Evolutionary conservation across 495 filamentous ascomycete species (phyloP).

Genomic region (Bryoglossum gracile): DNA sequence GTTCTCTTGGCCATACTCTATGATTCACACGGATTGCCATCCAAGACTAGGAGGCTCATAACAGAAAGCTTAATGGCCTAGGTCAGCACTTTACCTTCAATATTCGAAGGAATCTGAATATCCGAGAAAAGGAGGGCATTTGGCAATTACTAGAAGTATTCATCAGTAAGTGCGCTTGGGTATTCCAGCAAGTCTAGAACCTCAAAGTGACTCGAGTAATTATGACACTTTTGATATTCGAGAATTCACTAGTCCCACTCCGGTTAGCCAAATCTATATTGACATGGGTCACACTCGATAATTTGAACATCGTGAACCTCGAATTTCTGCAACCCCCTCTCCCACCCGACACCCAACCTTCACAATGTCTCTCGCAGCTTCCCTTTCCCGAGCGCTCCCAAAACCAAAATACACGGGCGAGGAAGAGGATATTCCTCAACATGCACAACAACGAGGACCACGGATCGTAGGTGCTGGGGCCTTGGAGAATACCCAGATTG

Average conservation of each 20-base stretch:
- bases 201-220: too few species aligned
- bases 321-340: conserved; percentile 5
- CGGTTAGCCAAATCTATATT: not conserved
- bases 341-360: not conserved
- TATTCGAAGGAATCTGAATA: too few species aligned
- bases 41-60: too few species aligned
- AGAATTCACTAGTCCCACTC: conserved; percentile 5
- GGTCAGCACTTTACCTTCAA: too few species aligned
- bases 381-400: conserved; percentile 75
- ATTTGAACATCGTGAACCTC: conserved; percentile 3
- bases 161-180: too few species aligned
- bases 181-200: too few species aligned
- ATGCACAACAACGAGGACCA: conserved; percentile 68
- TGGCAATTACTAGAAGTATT: too few species aligned
- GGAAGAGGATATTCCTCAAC: conserved; percentile 68
- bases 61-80: too few species aligned
- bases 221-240: too few species aligned
- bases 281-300: conserved; percentile 10
- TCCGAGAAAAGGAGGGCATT: too few species aligned
- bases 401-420: conserved; percentile 85
- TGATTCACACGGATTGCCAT: too few species aligned
- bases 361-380: conserved; percentile 64
- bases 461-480: conserved; percentile 70
- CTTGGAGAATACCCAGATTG: conserved; percentile 79
- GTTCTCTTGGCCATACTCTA: too few species aligned